Evolutionary conservation across 441 rosid genomes (phyloP).

Genomic region (Gossypium aridum): DNA sequence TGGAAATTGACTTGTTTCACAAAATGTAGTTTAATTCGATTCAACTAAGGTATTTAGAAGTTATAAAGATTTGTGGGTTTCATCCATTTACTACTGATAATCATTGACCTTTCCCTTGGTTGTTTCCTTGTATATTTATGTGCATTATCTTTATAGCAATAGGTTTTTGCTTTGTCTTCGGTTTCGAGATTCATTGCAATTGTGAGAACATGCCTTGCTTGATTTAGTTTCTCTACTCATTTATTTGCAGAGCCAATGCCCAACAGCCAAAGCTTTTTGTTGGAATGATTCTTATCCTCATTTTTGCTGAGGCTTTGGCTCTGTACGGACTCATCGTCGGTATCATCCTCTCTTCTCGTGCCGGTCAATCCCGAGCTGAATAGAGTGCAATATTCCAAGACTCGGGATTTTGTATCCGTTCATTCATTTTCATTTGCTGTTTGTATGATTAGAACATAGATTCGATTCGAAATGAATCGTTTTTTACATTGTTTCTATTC

Average conservation of each 20-base stretch:
- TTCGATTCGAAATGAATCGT: neutral
- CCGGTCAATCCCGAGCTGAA: constrained; percentile 69
- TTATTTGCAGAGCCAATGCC: constrained; percentile 58
- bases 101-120: neutral
- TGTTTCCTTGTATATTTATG: neutral
- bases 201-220: neutral
- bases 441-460: constrained; percentile 4
- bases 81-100: neutral
- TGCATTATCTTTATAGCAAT: constrained; percentile 2
- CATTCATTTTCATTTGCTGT: neutral
- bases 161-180: neutral
- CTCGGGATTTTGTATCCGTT: neutral
- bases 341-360: constrained; percentile 68
- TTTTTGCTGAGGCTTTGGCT: constrained; percentile 55
- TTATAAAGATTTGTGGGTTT: neutral
- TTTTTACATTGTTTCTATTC: neutral
- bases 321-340: constrained; percentile 64
- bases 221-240: neutral
- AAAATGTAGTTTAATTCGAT: neutral
- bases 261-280: constrained; percentile 51
- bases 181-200: neutral
- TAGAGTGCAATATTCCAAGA: constrained; percentile 12
- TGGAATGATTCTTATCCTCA: neutral
- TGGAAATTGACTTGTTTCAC: too few species aligned
- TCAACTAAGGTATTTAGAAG: too few species aligned